Evolutionary conservation across 2,329 filamentous ascomycete genomes (phyloP), one percentile per base, ranked within the genome.

Genomic region (Cladophialophora carrionii): DNA sequence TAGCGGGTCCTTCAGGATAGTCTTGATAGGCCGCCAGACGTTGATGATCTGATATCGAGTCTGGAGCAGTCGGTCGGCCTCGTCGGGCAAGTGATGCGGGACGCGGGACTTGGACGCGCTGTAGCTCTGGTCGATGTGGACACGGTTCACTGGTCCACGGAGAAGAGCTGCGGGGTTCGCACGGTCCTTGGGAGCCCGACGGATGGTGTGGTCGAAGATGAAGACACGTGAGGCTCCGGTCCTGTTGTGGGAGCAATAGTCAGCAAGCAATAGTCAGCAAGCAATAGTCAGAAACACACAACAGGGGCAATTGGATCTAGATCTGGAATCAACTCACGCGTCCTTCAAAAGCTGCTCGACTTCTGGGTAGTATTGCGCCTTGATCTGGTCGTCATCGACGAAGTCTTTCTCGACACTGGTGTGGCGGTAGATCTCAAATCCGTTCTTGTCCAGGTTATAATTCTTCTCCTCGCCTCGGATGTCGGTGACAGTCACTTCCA

Each of bases 181-280:
- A 31, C 66, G 66, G 52, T 80, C 77, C 41, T 65, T 70, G 3
- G 73, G 69, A 34, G 74, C 73, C 53, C 82, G 80, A n/a, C 82
- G 81, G 71, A 88, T 84, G 5, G 84, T 87, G 75, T 88, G 85
- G 76, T 87, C 84, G 72, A 88, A 88, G 73, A 88, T 85, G 77
- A 85, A 82, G 69, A 87, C 75, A 24, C 81, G 80, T 1, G 82
- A 76, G 17, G 81, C 85, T 2, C 85, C 85, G 17, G 85, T 88
- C 32, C 84, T 86, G 66, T 53, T 14, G 26, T 14, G 17, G 7
- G 17, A 43, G 17, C 37, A n/a, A 61, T 61, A 49, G 60, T 59
- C 3, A 66, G 32, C n/a, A 64, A 48, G n/a, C 61, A 59, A 29
- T 61, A 55, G 20, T 65, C 62, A 52, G 61, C 3, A 29, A 3